Base-by-base conservation (phyloP, 2,329 filamentous ascomycete genomes). In the Daldinia sp. region DNA sequence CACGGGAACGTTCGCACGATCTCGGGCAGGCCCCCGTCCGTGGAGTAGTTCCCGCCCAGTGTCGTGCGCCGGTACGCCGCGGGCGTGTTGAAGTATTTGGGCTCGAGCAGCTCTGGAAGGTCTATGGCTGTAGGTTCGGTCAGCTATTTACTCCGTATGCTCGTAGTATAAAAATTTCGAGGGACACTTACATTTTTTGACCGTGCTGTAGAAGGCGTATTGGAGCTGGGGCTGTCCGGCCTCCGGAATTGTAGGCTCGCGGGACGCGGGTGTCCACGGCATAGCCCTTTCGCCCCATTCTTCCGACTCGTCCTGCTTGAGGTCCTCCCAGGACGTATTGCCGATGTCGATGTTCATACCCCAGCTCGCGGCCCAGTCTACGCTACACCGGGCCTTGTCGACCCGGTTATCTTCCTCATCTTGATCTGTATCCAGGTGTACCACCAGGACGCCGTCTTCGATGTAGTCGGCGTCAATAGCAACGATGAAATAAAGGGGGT, bases 401-500 rank as follows among this genome's bases (percentile, higher is more conserved):
- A 49, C 47, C 27, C 47, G 47, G 47, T 48, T 27, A 4, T 48
- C n/a, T 27, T 48, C 45, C 2, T 19, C 47, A 17, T 32, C 47
- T 17, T 49, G 47, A 6, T 15, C 47, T 17, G 47, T 49, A 29
- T 49, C 4, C 3, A 49, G 47, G 15, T 49, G 27, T 9, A 49
- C 47, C 1, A 49, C 47, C 3, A 49, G 27, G 1, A 49, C 47
- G 47, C 47, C 47, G 15, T 34, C 13, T 13, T 2, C 10, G 27
- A 34, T 17, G 27, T 21, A 53, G 27, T 53, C 45, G 2, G 30
- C 39, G 13, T 17, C 25, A n/a, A 34, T 23, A 11, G 39, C 57
- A 10, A 60, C 49, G 39, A 60, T 49, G 50, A 54, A 54, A 50
- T 30, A 49, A 13, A 60, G 30, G 13, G 50, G 50, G 19, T 53